Evolutionary conservation across 2,329 filamentous ascomycete genomes (phyloP).

Genomic region (Hypoxylon sp.): DNA sequence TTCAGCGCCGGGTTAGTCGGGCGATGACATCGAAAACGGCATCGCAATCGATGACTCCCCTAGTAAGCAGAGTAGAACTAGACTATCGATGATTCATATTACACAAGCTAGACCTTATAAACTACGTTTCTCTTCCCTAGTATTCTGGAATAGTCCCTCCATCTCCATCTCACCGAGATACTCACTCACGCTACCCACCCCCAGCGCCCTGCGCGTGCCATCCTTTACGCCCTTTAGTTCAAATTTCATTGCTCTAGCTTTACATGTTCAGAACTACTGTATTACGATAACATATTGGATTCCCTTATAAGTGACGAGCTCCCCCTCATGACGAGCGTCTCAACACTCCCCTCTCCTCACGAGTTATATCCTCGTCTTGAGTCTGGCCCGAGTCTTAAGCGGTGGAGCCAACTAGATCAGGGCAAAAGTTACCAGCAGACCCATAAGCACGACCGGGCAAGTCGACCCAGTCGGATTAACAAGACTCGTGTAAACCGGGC

Average conservation of each 20-base stretch:
- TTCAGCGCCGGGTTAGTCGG: conserved; percentile 10
- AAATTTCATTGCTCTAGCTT: conserved; percentile 26
- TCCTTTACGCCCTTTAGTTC: conserved; percentile 24
- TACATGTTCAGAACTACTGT: conserved; percentile 22
- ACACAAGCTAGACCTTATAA: conserved; percentile 30
- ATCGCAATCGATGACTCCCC: conserved; percentile 32
- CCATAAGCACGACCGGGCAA: conserved; percentile 8
- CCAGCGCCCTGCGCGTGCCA: conserved; percentile 38
- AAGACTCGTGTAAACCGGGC: conserved; percentile 26
- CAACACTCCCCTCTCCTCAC: conserved; percentile 8
- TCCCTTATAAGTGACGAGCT: conserved; percentile 30
- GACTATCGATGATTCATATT: conserved; percentile 32
- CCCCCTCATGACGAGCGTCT: conserved; percentile 13
- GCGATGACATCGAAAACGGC: conserved; percentile 23
- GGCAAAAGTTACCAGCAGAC: conserved; percentile 7
- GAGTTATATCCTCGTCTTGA: conserved; percentile 13
- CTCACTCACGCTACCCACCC: conserved; percentile 19
- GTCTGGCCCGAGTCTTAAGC: conserved; percentile 9
- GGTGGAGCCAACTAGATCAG: not conserved
- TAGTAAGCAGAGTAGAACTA: conserved; percentile 3
- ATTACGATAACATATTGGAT: conserved; percentile 11
- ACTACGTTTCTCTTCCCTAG: conserved; percentile 19
- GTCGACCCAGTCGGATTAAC: conserved; percentile 8
- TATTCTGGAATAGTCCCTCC: conserved; percentile 24
- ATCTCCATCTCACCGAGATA: conserved; percentile 29